Percentiles rank a stretch among this genome's conserved stretches.
These are phyloP conservation scores for Sclerotinia trifoliorum DNA, from an alignment of 2,329 filamentous ascomycete species.

Conservation along the genomic window DNA sequence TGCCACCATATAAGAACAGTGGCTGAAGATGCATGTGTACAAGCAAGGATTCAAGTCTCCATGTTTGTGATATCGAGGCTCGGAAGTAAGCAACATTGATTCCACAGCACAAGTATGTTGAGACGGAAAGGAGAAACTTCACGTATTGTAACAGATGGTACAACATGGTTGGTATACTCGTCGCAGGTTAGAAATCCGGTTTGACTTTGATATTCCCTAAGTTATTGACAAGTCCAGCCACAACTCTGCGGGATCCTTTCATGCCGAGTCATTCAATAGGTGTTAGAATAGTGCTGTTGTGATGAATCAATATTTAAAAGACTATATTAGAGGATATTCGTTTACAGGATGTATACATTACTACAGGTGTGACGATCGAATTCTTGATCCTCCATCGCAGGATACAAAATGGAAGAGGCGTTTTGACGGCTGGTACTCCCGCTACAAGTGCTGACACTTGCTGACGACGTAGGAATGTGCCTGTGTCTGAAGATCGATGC, in stretches of 20 bases:
- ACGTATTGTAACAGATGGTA: conserved; percentile 11
- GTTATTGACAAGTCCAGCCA: conserved; percentile 7
- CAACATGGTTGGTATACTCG: background rate
- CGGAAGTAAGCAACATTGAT: conserved; percentile 12
- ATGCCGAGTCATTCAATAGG: background rate
- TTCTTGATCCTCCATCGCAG: conserved; percentile 8
- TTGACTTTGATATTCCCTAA: background rate
- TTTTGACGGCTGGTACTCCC: conserved; percentile 5
- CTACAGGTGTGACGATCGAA: conserved; percentile 8
- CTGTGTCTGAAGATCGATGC: conserved; percentile 3
- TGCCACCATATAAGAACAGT: background rate
- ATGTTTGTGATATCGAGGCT: conserved; percentile 14
- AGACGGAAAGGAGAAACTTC: conserved; percentile 1
- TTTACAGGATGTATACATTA: background rate
- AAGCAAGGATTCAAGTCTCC: conserved; percentile 1
- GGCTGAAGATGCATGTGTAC: conserved; percentile 7
- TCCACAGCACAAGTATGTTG: conserved; percentile 15
- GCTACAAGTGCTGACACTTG: conserved; percentile 15
- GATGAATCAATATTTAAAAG: background rate
- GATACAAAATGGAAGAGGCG: background rate
- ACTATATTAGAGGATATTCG: background rate
- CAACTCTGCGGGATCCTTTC: background rate
- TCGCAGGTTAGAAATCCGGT: background rate
- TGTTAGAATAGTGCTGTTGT: background rate
- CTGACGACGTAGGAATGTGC: conserved; percentile 10